Evolutionary conservation across 257 asterid genomes (phyloP), one percentile per base, ranked within the genome.

Genomic region (Nicotiana tomentosiformis): DNA sequence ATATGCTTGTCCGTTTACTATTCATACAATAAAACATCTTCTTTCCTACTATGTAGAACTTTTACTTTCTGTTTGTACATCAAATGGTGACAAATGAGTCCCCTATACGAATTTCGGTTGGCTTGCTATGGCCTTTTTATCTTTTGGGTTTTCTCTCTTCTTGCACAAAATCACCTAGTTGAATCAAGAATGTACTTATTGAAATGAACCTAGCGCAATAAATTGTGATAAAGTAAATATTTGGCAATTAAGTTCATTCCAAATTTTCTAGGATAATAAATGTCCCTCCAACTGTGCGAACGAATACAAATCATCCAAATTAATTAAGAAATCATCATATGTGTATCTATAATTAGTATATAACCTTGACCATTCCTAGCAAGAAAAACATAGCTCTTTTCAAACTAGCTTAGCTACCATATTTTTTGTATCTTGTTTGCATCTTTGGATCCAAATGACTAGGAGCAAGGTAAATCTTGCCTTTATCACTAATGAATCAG

Each of bases 401-500:
- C 30, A 29, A 29, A 29, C 30, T 29, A 29, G 30, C 30, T 29
- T 26, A 60, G 29, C 55, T 66, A 49, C 85, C 82, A 26, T 81
- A 64, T 12, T 16, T 26, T 53, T 23, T 37, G 30, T 29, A 51
- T 39, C 23, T 85, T 18, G 10, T 77, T 81, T 78, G 86, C 83
- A 14, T 84, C 53, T 76, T 81, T 76, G 77, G 37, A 29, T 29
- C 1, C 30, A 29, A 57, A 93, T 93, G 98, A 93, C 98, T 0
- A 85, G 98, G 72, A 91, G 92, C 90, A 93, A 93, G 67, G 98
- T 93, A 88, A 93, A 93, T 86, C 90, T 93, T 0, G 93, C n/a
- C n/a, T 93, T 89, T 91, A 92, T 93, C 86, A 72, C 88, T 23
- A 91, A 90, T 86, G 96, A 91, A 82, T 90, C 97, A 0, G 88